Evolutionary conservation across 225 moss, liverwort and hornwort species (phyloP).

Genomic region (Sphagnum tenellum): DNA sequence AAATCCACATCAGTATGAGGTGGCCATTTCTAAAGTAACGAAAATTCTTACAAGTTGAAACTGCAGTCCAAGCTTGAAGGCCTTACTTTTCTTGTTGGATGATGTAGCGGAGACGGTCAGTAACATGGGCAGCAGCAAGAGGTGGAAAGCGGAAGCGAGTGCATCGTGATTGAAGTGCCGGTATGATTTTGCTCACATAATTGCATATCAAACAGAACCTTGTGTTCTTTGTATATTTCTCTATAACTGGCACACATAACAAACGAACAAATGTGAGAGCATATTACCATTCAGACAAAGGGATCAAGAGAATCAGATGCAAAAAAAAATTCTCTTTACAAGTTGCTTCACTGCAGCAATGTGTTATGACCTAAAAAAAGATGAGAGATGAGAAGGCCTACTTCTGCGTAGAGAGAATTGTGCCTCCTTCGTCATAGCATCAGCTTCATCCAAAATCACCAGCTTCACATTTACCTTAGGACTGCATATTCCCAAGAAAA

Average conservation of each 20-base stretch:
- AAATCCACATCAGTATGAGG: no score
- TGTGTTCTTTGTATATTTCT: slow-evolving; percentile 93
- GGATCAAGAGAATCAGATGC: neutral
- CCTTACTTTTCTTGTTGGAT: slow-evolving; percentile 83
- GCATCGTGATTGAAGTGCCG: slow-evolving; percentile 93
- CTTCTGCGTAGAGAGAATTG: slow-evolving; percentile 96
- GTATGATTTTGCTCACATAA: slow-evolving; percentile 98
- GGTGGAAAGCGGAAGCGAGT: slow-evolving; percentile 97
- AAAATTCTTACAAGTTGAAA: no score
- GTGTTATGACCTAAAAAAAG: neutral
- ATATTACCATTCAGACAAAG: neutral
- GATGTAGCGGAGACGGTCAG: slow-evolving; percentile 69
- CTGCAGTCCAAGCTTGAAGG: neutral
- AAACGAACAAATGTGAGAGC: neutral
- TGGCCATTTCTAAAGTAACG: no score
- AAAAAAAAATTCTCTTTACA: neutral
- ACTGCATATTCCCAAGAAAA: slow-evolving; percentile 26
- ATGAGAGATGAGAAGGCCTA: slow-evolving; percentile 13
- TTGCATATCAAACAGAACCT: slow-evolving; percentile 99
- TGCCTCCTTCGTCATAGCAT: slow-evolving; percentile 99
- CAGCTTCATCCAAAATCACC: slow-evolving; percentile 94
- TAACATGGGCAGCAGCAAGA: slow-evolving; percentile 66
- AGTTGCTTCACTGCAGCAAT: no score
- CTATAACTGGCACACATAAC: slow-evolving; percentile 64
- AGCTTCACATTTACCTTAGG: slow-evolving; percentile 89